Evolutionary conservation across 208 protist genomes (phyloP).

Genomic region (Leishmania arabica): DNA sequence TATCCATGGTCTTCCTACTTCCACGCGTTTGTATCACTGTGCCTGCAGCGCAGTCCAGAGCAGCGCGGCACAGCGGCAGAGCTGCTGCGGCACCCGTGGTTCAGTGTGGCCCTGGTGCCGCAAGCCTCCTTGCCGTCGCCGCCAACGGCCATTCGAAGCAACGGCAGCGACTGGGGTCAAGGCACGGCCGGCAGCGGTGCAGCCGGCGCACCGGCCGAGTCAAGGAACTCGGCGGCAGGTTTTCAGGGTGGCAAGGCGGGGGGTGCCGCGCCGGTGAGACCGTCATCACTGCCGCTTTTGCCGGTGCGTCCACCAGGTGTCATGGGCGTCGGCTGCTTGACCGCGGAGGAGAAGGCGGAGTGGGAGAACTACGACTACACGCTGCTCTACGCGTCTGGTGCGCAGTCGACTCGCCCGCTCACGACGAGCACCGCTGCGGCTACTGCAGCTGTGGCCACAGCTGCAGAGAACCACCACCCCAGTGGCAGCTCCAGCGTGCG

Average conservation of each 20-base stretch:
- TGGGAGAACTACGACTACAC: slow-evolving; percentile 37
- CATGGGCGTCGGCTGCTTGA: slow-evolving; percentile 36
- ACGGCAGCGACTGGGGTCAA: background rate
- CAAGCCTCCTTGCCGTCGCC: slow-evolving; percentile 12
- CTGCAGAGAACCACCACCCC: background rate
- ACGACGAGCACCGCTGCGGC: slow-evolving; percentile 4
- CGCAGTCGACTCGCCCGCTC: background rate
- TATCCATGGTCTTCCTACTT: slow-evolving; percentile 57
- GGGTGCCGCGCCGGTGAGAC: background rate
- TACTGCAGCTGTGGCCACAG: background rate
- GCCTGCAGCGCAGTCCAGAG: slow-evolving; percentile 40
- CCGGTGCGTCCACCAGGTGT: slow-evolving; percentile 11
- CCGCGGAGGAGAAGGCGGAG: slow-evolving; percentile 27
- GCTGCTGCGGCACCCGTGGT: slow-evolving; percentile 83
- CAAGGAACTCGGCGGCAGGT: background rate
- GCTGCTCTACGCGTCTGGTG: slow-evolving; percentile 19
- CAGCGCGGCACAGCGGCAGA: slow-evolving; percentile 57
- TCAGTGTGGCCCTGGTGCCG: slow-evolving; percentile 47
- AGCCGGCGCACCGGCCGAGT: background rate
- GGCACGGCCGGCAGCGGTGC: background rate
- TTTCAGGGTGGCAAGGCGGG: background rate
- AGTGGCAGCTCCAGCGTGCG: background rate
- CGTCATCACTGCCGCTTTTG: background rate
- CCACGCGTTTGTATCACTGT: slow-evolving; percentile 64
- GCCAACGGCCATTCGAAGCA: background rate